These are phyloP conservation scores for Trichosporon asahii DNA, from an alignment of 1,284 basidiomycete genomes.

Conservation along the genomic window DNA sequence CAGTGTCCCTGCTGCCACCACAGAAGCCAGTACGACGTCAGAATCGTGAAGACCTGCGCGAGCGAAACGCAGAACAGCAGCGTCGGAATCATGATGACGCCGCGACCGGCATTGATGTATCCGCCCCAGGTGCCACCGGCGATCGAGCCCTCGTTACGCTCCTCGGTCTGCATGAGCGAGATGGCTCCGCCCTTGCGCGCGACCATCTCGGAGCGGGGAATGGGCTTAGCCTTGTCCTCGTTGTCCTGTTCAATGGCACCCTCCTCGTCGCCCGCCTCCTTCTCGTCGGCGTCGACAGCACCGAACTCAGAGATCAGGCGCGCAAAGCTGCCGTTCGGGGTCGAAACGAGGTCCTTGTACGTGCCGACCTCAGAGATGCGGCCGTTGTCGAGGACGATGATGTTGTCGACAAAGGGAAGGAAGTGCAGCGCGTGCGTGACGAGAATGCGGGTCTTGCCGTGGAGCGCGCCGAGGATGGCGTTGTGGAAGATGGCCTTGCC, in stretches of 20 bases:
- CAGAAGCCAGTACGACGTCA: slow-evolving; percentile 58
- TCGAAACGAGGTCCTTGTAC: slow-evolving; percentile 62
- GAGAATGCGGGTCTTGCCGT: slow-evolving; percentile 73
- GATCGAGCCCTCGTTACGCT: slow-evolving; percentile 48
- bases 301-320: slow-evolving; percentile 67
- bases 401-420: slow-evolving; percentile 52
- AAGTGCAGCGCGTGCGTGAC: slow-evolving; percentile 56
- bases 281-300: slow-evolving; percentile 55
- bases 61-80: slow-evolving; percentile 48
- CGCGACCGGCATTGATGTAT: slow-evolving; percentile 56
- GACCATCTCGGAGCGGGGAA: slow-evolving; percentile 43
- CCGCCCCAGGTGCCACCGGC: slow-evolving; percentile 44
- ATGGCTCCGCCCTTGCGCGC: slow-evolving; percentile 40
- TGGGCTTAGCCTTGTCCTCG: neutral
- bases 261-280: slow-evolving; percentile 49
- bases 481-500: slow-evolving; percentile 79
- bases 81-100: slow-evolving; percentile 54
- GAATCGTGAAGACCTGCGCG: slow-evolving; percentile 46
- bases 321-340: slow-evolving; percentile 64
- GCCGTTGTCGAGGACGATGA: slow-evolving; percentile 61
- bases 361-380: slow-evolving; percentile 71
- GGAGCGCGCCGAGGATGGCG: slow-evolving; percentile 64
- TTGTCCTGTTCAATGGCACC: slow-evolving; percentile 45
- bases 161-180: slow-evolving; percentile 54
- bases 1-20: slow-evolving; percentile 66